Conservation (phyloP, 768 basidiomycete species). For the Suillus spraguei region DNA sequence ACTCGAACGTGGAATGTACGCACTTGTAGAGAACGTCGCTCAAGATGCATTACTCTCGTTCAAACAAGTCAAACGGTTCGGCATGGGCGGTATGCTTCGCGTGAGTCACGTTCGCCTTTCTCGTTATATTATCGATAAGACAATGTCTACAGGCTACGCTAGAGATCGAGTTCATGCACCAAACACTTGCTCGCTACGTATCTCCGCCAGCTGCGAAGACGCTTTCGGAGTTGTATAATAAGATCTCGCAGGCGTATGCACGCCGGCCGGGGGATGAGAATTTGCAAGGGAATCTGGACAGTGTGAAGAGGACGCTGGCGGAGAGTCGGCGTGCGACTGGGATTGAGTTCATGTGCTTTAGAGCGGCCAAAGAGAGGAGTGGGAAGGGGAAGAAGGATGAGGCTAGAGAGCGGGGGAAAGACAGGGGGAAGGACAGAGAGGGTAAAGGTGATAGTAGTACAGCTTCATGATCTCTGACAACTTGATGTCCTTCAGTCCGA, state of each 20-base stretch:
- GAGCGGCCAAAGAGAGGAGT: conserved; percentile 57
- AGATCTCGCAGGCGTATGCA: conserved; percentile 91
- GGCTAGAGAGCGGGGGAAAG: conserved; percentile 15
- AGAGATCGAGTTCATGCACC: conserved; percentile 99
- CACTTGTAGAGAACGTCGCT: conserved; percentile 82
- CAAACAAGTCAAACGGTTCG: conserved; percentile 86
- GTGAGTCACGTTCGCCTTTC: conserved; percentile 48
- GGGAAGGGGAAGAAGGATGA: conserved; percentile 5
- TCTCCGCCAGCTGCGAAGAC: conserved; percentile 78
- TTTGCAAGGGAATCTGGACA: conserved; percentile 84
- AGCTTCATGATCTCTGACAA: not conserved
- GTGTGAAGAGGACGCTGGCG: conserved; percentile 86
- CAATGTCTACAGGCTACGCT: conserved; percentile 80
- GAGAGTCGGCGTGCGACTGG: conserved; percentile 90
- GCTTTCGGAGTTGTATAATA: conserved; percentile 90
- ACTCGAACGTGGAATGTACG: conserved; percentile 78
- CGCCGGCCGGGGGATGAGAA: conserved; percentile 85
- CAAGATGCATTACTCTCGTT: conserved; percentile 85
- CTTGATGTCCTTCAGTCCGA: not conserved
- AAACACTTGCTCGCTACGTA: conserved; percentile 89
- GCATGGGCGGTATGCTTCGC: conserved; percentile 99
- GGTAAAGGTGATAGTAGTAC: conserved; percentile 9
- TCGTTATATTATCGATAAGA: not conserved
- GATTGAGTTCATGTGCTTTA: conserved; percentile 94
- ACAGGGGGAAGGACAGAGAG: conserved; percentile 14